Conservation (phyloP, 2,329 filamentous ascomycete species). For the Colletotrichum neosansevieriae region DNA sequence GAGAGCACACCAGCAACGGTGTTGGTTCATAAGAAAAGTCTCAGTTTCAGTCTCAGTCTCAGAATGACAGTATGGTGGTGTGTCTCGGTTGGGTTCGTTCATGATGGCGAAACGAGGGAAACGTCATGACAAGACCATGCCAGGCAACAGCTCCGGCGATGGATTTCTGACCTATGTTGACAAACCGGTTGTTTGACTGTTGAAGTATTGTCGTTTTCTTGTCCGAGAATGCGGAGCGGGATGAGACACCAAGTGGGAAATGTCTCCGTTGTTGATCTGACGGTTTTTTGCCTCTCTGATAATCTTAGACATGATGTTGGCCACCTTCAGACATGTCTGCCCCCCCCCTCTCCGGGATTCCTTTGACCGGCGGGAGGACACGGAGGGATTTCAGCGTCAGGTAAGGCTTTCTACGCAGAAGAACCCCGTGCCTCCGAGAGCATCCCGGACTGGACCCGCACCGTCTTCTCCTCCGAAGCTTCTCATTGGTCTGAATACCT, state of each 20-base stretch:
- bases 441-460: slow-evolving; percentile 5
- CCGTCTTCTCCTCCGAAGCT: background rate
- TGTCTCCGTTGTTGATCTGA: slow-evolving; percentile 13
- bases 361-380: slow-evolving; percentile 12
- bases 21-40: slow-evolving; percentile 15
- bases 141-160: slow-evolving; percentile 13
- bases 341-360: background rate
- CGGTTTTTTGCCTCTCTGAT: background rate
- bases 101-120: slow-evolving; percentile 32
- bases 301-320: slow-evolving; percentile 3
- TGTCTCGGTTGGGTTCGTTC: slow-evolving; percentile 28
- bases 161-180: slow-evolving; percentile 9
- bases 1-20: slow-evolving; percentile 29
- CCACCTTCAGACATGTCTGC: background rate
- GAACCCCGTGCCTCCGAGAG: slow-evolving; percentile 13
- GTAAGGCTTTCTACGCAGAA: slow-evolving; percentile 24
- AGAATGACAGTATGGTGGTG: slow-evolving; percentile 1
- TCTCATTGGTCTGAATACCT: background rate
- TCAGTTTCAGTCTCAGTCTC: background rate
- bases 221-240: slow-evolving; percentile 7
- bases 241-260: slow-evolving; percentile 27
- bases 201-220: background rate
- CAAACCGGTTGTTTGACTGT: slow-evolving; percentile 16
- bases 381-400: slow-evolving; percentile 22
- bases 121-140: slow-evolving; percentile 23